A percentile compares a stretch with the other conserved stretches of the same genome.
These are phyloP conservation scores for Solanum okadae DNA, from an alignment of 257 asterid genomes.

Conservation along the genomic window DNA sequence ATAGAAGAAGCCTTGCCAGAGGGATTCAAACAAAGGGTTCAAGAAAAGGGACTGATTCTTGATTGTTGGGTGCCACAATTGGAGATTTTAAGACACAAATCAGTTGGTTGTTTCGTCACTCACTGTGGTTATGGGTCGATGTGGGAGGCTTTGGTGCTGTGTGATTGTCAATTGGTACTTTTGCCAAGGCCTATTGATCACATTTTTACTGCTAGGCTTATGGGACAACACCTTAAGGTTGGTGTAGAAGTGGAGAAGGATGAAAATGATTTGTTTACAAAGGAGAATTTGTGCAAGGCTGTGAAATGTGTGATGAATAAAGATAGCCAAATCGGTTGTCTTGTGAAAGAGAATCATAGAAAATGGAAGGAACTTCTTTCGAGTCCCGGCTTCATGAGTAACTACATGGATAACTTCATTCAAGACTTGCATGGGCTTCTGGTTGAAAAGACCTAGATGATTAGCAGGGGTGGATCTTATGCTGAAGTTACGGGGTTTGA, in stretches of 20 bases:
- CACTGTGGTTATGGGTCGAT: no score
- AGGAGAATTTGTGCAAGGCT: no score
- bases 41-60: not conserved
- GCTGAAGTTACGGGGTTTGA: not conserved
- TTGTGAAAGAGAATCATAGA: no score
- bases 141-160: no score
- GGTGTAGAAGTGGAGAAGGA: no score
- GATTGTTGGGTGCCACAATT: slow-evolving; percentile 2
- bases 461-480: not conserved
- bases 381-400: not conserved
- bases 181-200: no score
- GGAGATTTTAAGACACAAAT: not conserved
- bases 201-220: no score
- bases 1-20: slow-evolving; percentile 6
- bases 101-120: slow-evolving; percentile 5
- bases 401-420: slow-evolving; percentile 21
- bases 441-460: not conserved
- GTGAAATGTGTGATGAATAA: no score
- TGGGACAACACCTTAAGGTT: no score
- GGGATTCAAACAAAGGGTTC: not conserved
- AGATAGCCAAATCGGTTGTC: no score
- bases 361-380: slow-evolving; percentile 9
- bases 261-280: no score
- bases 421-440: not conserved
- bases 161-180: no score